These are phyloP conservation scores for Cunninghamia lanceolata DNA, from an alignment of 75 land plant genomes.

Conservation along the genomic window DNA sequence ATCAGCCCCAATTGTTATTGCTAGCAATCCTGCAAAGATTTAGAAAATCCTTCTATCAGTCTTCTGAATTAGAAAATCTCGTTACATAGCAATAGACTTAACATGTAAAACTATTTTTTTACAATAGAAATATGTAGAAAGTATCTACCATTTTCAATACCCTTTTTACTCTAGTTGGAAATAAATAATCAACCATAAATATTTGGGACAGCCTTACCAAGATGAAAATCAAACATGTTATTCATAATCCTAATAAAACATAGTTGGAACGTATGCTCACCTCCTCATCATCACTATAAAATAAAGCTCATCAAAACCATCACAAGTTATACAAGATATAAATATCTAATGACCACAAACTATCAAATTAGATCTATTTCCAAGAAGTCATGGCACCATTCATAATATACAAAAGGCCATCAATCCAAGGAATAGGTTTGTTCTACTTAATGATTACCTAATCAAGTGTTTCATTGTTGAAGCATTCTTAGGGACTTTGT, in stretches of 20 bases:
- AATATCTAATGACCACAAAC: background rate
- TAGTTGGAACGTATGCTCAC: background rate
- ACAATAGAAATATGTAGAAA: background rate
- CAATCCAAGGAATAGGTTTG: background rate
- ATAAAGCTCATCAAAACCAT: background rate
- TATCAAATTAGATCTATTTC: background rate
- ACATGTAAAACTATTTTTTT: too few relatives aligned
- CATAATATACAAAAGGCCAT: background rate
- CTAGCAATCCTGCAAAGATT: too few relatives aligned
- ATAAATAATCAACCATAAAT: background rate
- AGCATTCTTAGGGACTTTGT: background rate
- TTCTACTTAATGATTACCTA: background rate
- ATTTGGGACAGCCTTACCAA: background rate
- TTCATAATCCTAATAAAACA: background rate
- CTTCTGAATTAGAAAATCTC: too few relatives aligned
- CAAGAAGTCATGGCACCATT: background rate
- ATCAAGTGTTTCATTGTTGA: background rate
- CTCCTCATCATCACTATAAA: background rate
- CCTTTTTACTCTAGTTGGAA: background rate
- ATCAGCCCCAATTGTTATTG: too few relatives aligned
- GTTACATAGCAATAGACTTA: too few relatives aligned
- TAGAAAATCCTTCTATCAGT: too few relatives aligned
- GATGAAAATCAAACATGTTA: background rate
- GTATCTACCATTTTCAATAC: too few relatives aligned
- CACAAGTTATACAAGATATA: background rate